A percentile compares a stretch with the other conserved stretches of the same genome.
phyloP scores from a whole-genome alignment of 352 stramenopile species.

The Pythium insidiosum region DNA sequence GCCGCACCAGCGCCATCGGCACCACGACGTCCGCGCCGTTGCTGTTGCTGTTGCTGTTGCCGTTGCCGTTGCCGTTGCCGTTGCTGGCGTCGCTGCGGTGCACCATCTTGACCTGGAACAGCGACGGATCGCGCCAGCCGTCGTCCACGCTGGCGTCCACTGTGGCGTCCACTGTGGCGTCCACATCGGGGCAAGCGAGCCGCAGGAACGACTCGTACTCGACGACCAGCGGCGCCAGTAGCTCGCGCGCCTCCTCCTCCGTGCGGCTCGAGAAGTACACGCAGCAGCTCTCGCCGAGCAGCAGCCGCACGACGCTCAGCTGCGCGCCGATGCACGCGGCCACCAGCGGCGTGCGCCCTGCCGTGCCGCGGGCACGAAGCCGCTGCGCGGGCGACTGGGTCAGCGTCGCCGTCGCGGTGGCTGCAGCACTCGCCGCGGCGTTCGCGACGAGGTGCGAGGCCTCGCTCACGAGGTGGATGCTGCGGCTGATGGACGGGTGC shows the following conservation, averaged over 20 bases:
- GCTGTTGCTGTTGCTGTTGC: conserved; percentile 47
- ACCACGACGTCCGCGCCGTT: conserved; percentile 24
- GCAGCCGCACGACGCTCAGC: conserved; percentile 44
- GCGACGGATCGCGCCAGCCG: too few species aligned
- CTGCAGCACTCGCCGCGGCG: too few species aligned
- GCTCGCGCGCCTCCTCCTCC: conserved; percentile 24
- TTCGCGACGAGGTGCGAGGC: too few species aligned
- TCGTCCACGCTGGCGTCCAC: too few species aligned
- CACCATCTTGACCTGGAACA: neutral
- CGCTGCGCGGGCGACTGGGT: conserved; percentile 13
- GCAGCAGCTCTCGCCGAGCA: conserved; percentile 46
- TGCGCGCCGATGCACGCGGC: conserved; percentile 64
- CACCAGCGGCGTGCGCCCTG: conserved; percentile 51
- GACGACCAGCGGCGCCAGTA: conserved; percentile 32
- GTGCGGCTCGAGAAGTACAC: conserved; percentile 64
- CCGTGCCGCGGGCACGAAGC: conserved; percentile 29
- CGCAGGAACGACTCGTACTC: conserved; percentile 10
- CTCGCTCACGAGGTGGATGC: too few species aligned
- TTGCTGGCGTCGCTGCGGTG: neutral
- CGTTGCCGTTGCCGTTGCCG: conserved; percentile 37
- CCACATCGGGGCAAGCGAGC: too few species aligned
- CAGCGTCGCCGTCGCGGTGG: neutral
- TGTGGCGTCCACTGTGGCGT: too few species aligned
- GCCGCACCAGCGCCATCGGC: conserved; percentile 36
- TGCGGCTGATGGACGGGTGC: too few species aligned